Conservation (phyloP, 2,329 filamentous ascomycete genomes). For the Zymoseptoria tritici region DNA sequence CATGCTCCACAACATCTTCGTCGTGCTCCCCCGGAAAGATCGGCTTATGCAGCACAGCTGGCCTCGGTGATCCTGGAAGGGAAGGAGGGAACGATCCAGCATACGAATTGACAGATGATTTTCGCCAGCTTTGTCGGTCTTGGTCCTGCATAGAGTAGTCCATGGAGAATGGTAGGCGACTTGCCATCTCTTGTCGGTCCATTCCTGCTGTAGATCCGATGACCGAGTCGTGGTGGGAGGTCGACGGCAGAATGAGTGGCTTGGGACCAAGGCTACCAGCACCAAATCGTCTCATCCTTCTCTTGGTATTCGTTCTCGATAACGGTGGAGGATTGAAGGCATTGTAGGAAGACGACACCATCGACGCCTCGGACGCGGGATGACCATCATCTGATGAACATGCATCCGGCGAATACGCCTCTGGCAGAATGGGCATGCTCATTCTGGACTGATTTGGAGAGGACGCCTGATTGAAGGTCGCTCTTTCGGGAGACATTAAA, state of each 20-base stretch:
- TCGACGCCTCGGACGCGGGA: constrained; percentile 6
- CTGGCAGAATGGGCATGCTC: constrained; percentile 9
- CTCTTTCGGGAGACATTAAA: constrained; percentile 22
- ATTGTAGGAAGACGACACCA: background rate
- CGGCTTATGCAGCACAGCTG: background rate
- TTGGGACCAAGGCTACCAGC: constrained; percentile 28
- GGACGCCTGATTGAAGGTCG: constrained; percentile 9
- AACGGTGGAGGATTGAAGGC: background rate
- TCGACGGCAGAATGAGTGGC: constrained; percentile 29
- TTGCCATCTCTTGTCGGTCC: background rate
- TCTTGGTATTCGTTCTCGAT: constrained; percentile 14
- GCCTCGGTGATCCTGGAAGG: background rate
- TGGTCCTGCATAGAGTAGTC: background rate
- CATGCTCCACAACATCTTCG: background rate
- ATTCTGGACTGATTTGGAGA: constrained; percentile 8
- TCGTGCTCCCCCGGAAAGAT: background rate
- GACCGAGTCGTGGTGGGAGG: constrained; percentile 20
- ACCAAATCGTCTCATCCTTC: constrained; percentile 31
- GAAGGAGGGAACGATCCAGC: background rate
- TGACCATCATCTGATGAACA: constrained; percentile 12
- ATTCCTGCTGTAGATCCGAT: background rate
- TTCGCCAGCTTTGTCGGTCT: background rate
- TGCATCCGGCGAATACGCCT: constrained; percentile 14
- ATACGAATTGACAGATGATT: background rate
- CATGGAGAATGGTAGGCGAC: background rate